Evolutionary conservation across 2,329 filamentous ascomycete genomes (phyloP).

Genomic region (Geosmithia flava): DNA sequence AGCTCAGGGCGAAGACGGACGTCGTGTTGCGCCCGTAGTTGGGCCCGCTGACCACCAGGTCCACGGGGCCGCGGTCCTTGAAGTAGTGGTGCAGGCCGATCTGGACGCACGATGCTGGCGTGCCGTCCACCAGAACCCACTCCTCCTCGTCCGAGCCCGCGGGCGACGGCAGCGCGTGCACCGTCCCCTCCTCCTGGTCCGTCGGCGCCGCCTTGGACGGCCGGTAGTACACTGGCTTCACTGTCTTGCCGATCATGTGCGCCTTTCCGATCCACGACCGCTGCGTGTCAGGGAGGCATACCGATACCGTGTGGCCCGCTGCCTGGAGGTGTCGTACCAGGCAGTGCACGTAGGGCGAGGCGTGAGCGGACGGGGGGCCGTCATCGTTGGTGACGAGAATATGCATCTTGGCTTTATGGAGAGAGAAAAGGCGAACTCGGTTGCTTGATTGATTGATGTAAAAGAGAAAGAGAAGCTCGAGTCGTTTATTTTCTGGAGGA

Average conservation of each 20-base stretch:
- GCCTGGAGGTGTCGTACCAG: slow-evolving; percentile 58
- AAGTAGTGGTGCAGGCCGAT: slow-evolving; percentile 76
- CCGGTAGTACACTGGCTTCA: slow-evolving; percentile 76
- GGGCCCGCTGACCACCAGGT: slow-evolving; percentile 67
- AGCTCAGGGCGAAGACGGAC: slow-evolving; percentile 65
- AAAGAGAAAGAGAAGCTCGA: too few species aligned
- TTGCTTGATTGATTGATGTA: background rate
- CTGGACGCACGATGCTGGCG: slow-evolving; percentile 69
- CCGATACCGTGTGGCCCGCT: slow-evolving; percentile 77
- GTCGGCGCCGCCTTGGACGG: slow-evolving; percentile 22
- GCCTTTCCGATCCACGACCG: slow-evolving; percentile 98
- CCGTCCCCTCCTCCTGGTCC: background rate
- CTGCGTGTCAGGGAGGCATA: slow-evolving; percentile 82
- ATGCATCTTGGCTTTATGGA: slow-evolving; percentile 29
- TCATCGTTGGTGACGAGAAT: slow-evolving; percentile 67
- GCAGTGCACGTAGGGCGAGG: slow-evolving; percentile 69
- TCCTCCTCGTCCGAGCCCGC: slow-evolving; percentile 47
- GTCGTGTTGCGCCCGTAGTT: slow-evolving; percentile 80
- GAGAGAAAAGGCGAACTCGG: too few species aligned
- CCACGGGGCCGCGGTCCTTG: slow-evolving; percentile 55
- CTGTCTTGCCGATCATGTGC: slow-evolving; percentile 81
- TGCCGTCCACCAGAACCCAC: slow-evolving; percentile 73
- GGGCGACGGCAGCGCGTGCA: slow-evolving; percentile 42
- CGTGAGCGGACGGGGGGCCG: slow-evolving; percentile 64
- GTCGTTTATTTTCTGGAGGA: too few species aligned